A percentile compares a stretch with the other conserved stretches of the same genome.
Evolutionary conservation across 225 moss, liverwort and hornwort genomes (phyloP).

Genomic region (Physcomitrellopsis africana): DNA sequence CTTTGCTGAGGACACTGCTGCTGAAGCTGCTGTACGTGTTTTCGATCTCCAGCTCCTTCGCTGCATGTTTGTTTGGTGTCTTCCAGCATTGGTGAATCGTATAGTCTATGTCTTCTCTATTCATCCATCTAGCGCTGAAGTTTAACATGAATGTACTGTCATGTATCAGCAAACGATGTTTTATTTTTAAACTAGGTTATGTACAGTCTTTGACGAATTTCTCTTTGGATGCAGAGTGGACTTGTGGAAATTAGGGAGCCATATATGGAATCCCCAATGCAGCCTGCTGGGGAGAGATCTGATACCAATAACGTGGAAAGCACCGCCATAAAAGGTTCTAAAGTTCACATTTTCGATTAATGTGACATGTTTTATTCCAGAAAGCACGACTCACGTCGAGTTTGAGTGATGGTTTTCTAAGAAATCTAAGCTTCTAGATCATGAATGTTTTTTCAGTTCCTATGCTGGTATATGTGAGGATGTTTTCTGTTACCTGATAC

Average conservation of each 20-base stretch:
- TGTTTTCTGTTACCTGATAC: too few species aligned
- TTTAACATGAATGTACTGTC: neutral
- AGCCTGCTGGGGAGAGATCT: slow-evolving; percentile 30
- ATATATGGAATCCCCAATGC: slow-evolving; percentile 40
- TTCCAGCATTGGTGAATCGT: neutral
- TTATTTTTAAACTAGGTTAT: neutral
- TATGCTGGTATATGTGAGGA: too few species aligned
- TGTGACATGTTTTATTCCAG: neutral
- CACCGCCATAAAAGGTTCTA: slow-evolving; percentile 31
- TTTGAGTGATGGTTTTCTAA: neutral
- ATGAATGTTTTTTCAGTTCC: neutral
- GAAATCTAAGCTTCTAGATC: neutral
- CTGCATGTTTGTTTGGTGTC: neutral
- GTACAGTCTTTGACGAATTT: slow-evolving; percentile 4
- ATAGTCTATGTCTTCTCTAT: neutral
- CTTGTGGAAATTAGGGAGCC: slow-evolving; percentile 72
- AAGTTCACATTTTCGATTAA: slow-evolving; percentile 1
- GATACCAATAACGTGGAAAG: slow-evolving; percentile 9
- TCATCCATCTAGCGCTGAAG: neutral
- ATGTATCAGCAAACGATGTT: neutral
- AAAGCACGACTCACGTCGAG: neutral
- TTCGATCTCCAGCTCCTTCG: neutral
- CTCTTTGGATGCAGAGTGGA: slow-evolving; percentile 48
- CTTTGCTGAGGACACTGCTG: slow-evolving; percentile 78
- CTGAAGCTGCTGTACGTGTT: slow-evolving; percentile 83